Evolutionary conservation across 2,329 filamentous ascomycete genomes (phyloP), one percentile per base, ranked within the genome.

Genomic region (Apiospora saccharicola): DNA sequence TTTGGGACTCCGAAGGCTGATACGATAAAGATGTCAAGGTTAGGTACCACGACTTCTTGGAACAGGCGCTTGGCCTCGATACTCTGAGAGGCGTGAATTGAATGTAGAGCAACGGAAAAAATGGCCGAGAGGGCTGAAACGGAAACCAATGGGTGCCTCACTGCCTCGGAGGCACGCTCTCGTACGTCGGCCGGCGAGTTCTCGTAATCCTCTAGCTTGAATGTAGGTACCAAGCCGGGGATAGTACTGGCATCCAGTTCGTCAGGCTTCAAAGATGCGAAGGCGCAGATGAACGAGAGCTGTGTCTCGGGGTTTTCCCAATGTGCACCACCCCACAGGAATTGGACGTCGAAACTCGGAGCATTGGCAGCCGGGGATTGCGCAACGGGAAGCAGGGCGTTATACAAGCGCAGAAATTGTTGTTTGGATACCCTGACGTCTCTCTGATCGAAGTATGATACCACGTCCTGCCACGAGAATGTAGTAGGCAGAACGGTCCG

Each of bases 231-330:
- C 47, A 98, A 88, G 46, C 92, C 90, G 0, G 95, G 96, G 72
- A 98, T 96, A 47, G 93, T 93, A 16, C 91, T 93, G 3, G 94
- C 93, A 80, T 98, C 95, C 37, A 98, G 87, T 77, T 95, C 90
- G 41, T 94, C 90, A 0, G 92, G 88, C 16, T 89, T 90, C 72
- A 95, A 88, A 4, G 93, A 93, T 30, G 96, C 88, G 80, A 96
- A 98, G 24, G 95, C 95, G 75, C 93, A 92, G 71, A 98, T 90
- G 80, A 98, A 98, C n/a, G 95, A 97, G 47, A 99, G 85, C 75
- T 98, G 96, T 0, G 96, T 94, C 74, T 97, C 91, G 19, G 93
- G 90, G 76, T 97, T 90, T 74, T 92, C 90, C 96, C 97, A 99
- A 74, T 90, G 86, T 78, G 77, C 73, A 10, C 95, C 95, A 72